phyloP scores from a whole-genome alignment of 306 rosid genomes.

The Cercis canadensis region DNA sequence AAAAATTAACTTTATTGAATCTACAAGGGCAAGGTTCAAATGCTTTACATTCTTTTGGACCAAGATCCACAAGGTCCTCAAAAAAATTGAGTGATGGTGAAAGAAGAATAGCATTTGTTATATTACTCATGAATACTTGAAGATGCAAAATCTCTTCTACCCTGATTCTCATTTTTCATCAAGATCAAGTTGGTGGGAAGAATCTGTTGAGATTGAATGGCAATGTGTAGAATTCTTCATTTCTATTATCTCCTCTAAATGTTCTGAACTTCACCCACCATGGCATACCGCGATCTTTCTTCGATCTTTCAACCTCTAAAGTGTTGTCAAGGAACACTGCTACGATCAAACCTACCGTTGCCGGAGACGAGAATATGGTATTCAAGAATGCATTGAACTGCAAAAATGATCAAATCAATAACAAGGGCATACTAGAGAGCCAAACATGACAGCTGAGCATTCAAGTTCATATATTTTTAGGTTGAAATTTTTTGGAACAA shows the following conservation, averaged over 20 bases:
- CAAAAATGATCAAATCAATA: slow-evolving; percentile 18
- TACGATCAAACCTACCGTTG: slow-evolving; percentile 79
- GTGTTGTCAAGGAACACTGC: slow-evolving; percentile 97
- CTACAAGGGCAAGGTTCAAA: slow-evolving; percentile 17
- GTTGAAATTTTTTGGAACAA: too few relatives aligned
- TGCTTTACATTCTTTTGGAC: slow-evolving; percentile 40
- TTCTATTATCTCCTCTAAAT: slow-evolving; percentile 91
- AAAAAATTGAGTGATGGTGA: slow-evolving; percentile 34
- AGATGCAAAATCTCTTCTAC: slow-evolving; percentile 25
- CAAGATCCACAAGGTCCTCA: slow-evolving; percentile 39
- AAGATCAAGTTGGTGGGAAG: slow-evolving; percentile 79
- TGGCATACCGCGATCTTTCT: slow-evolving; percentile 97
- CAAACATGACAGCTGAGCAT: too few relatives aligned
- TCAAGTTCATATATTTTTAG: too few relatives aligned
- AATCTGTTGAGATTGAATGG: slow-evolving; percentile 96
- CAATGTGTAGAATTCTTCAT: slow-evolving; percentile 91
- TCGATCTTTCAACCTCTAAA: slow-evolving; percentile 79
- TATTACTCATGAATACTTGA: slow-evolving; percentile 11
- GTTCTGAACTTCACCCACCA: slow-evolving; percentile 99
- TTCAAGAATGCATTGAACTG: slow-evolving; percentile 96
- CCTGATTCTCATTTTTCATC: slow-evolving; percentile 16
- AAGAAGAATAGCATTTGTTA: slow-evolving; percentile 39
- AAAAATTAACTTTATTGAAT: slow-evolving; percentile 29
- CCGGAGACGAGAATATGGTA: slow-evolving; percentile 84
- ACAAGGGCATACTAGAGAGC: neutral